Conservation (phyloP, 1,284 basidiomycete genomes). For the Tausonia pullulans region DNA sequence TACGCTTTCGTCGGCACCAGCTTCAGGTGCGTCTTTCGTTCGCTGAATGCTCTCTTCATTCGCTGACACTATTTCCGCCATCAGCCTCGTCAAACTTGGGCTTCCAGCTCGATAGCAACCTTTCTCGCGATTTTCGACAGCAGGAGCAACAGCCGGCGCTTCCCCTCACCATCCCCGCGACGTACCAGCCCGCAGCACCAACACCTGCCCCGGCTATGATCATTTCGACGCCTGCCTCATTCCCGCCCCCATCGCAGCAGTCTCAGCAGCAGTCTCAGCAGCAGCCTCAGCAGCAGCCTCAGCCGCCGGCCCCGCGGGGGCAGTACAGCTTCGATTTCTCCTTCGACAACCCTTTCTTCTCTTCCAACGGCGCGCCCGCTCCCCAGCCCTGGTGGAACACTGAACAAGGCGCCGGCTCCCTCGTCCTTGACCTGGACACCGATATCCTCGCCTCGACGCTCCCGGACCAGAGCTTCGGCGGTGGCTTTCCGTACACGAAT, state of each 20-base stretch:
- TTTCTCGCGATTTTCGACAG: not conserved
- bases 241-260: not conserved
- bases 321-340: not conserved
- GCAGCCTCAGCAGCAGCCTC: not conserved
- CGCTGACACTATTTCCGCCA: no score
- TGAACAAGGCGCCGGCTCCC: not conserved
- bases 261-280: not conserved
- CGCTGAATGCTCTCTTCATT: no score
- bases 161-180: not conserved
- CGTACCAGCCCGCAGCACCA: not conserved
- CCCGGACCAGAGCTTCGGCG: not conserved
- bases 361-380: not conserved
- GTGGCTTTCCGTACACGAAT: constrained; percentile 1
- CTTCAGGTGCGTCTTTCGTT: no score
- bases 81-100: no score
- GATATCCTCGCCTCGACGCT: not conserved
- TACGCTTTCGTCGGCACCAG: no score
- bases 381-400: constrained; percentile 3
- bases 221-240: not conserved
- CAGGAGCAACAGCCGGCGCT: not conserved
- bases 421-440: not conserved
- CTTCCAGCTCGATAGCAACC: no score
- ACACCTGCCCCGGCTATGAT: not conserved
- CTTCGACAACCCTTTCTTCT: no score
- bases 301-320: no score